Evolutionary conservation across 73 alveolate species (phyloP).

Genomic region (Diophrys appendiculata): DNA sequence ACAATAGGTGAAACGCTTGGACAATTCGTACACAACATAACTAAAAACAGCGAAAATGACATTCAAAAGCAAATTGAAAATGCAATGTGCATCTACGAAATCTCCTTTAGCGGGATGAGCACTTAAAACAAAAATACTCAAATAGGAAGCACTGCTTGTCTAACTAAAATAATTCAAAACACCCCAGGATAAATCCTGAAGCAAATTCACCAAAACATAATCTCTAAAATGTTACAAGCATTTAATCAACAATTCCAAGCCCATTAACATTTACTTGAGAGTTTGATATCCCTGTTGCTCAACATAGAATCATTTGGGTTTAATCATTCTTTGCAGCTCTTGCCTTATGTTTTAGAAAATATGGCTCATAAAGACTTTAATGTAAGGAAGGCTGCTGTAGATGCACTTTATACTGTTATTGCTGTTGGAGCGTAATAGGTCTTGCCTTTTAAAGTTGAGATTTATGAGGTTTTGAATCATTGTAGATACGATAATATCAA

Average conservation of each 20-base stretch:
- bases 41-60: slow-evolving; percentile 51
- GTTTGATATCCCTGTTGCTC: slow-evolving; percentile 72
- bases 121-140: slow-evolving; percentile 34
- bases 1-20: slow-evolving; percentile 60
- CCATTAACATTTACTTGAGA: slow-evolving; percentile 71
- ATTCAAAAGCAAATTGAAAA: slow-evolving; percentile 23
- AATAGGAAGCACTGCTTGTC: slow-evolving; percentile 77
- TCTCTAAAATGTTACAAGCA: slow-evolving; percentile 50
- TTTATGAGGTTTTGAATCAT: slow-evolving; percentile 72
- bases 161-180: slow-evolving; percentile 80
- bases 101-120: slow-evolving; percentile 3
- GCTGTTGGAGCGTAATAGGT: slow-evolving; percentile 76
- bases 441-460: slow-evolving; percentile 72
- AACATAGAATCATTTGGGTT: slow-evolving; percentile 81
- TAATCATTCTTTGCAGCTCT: slow-evolving; percentile 68
- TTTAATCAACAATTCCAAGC: slow-evolving; percentile 46
- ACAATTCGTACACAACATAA: slow-evolving; percentile 34
- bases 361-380: slow-evolving; percentile 80
- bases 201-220: slow-evolving; percentile 55
- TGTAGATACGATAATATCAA: slow-evolving; percentile 83
- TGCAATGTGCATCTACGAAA: slow-evolving; percentile 26
- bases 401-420: slow-evolving; percentile 83
- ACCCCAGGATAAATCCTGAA: slow-evolving; percentile 74
- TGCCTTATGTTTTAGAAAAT: slow-evolving; percentile 75
- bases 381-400: slow-evolving; percentile 77